Evolutionary conservation across 176 grass and related monocot species (phyloP), one percentile per base, ranked within the genome.

Genomic region (Triticum monococcum): DNA sequence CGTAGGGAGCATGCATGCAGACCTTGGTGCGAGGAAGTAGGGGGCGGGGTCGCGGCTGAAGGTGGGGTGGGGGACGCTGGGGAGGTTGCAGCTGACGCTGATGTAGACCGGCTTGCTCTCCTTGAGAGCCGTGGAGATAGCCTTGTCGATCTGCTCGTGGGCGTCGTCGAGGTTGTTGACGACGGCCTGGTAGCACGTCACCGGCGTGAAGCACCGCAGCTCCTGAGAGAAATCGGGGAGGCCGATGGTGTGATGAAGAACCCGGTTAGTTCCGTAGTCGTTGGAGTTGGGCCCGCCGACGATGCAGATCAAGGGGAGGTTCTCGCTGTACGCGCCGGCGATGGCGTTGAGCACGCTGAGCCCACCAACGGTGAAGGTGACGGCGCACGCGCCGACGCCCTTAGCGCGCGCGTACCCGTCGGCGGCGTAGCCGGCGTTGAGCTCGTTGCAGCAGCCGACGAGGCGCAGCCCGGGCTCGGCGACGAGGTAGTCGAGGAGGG

Each of bases 101-200:
- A 97, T 87, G 77, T 97, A 97, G 28, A 94, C 94, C 3, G 92
- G 94, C 83, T 94, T 97, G 92, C 94, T 92, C 83, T 97, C 91
- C 83, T 77, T 94, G 1, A 90, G 77, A 2, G 92, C 94, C 94
- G 92, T 97, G 9, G 89, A 69, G 67, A 97, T 92, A 14, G 94
- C 94, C 0, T 97, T 97, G 74, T 97, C 88, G 82, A 97, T 97
- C 85, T 91, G 90, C 86, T 94, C 92, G 54, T 90, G 94, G 92
- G 88, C 94, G 59, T 97, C 94, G 12, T 94, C 94, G 52, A 94
- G 74, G 37, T 94, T 90, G 79, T 85, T 94, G 50, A 94, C 92
- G 57, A 92, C 94, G 0, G 94, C 92, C 89, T 92, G 52, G 54
- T 13, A 14, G 20, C 30, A 36, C 1, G 91, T 93, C 40, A 93